A percentile compares a stretch with the other conserved stretches of the same genome.
Conservation (phyloP, 768 basidiomycete species). For the Rhizopogon salebrosus region DNA sequence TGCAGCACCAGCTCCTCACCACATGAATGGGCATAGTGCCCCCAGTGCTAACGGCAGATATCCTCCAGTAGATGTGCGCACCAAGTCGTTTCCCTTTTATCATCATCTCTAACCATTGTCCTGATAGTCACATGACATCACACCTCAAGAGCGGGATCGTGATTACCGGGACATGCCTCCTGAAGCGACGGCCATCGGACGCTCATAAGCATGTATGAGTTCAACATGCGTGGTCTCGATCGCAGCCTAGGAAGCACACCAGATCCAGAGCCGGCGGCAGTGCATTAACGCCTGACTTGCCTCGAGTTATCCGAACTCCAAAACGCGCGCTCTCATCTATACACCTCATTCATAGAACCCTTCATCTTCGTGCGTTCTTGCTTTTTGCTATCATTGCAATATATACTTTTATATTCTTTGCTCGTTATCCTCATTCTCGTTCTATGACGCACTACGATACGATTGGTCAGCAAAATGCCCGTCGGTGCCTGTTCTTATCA, state of each 20-base stretch:
- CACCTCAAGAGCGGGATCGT: conserved; percentile 9
- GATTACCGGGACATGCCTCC: not conserved
- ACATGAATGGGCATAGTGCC: conserved; percentile 21
- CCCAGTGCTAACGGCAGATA: conserved; percentile 24
- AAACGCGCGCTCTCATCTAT: too few relatives aligned
- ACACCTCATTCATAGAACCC: not conserved
- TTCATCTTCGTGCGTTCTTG: not conserved
- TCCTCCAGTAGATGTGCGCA: conserved; percentile 19
- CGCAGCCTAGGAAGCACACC: too few relatives aligned
- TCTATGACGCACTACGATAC: too few relatives aligned
- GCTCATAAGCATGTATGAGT: not conserved
- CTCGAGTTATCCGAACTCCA: too few relatives aligned
- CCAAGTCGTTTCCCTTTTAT: conserved; percentile 7
- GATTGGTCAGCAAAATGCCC: too few relatives aligned
- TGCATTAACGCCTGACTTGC: too few relatives aligned
- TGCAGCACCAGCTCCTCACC: conserved; percentile 2
- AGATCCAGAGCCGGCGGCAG: too few relatives aligned
- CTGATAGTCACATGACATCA: too few relatives aligned
- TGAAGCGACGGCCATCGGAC: conserved; percentile 20
- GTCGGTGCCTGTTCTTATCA: too few relatives aligned
- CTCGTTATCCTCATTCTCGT: too few relatives aligned
- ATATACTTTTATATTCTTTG: not conserved
- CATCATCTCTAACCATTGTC: too few relatives aligned
- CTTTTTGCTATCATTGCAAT: not conserved
- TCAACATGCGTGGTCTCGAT: too few relatives aligned